Evolutionary conservation across 1,139 yeast species (phyloP).

Genomic region (Diutina scorzettiae): DNA sequence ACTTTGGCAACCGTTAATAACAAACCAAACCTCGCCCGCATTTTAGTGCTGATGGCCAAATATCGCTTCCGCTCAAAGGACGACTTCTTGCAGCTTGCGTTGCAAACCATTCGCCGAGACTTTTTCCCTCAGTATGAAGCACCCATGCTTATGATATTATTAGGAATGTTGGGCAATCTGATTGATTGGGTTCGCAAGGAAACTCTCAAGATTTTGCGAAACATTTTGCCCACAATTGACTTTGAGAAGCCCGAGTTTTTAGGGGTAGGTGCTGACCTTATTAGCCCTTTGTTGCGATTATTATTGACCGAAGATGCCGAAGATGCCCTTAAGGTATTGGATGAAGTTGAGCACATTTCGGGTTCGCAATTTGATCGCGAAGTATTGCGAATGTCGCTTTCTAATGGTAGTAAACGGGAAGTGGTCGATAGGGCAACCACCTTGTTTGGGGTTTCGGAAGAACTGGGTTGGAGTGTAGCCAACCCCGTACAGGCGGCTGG

Average conservation of each 20-base stretch:
- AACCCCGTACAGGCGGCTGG: constrained; percentile 89
- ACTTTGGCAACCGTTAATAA: constrained; percentile 47
- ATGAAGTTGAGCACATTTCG: constrained; percentile 74
- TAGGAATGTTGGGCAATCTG: constrained; percentile 71
- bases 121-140: constrained; percentile 74
- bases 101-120: constrained; percentile 49
- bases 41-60: constrained; percentile 66
- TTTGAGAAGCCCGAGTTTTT: constrained; percentile 67
- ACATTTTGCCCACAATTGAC: constrained; percentile 67
- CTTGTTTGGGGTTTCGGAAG: constrained; percentile 90
- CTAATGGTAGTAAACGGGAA: constrained; percentile 52
- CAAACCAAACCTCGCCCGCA: constrained; percentile 54
- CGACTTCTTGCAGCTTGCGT: constrained; percentile 76
- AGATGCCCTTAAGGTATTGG: constrained; percentile 79
- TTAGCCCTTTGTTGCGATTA: constrained; percentile 77
- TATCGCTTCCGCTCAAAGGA: constrained; percentile 76
- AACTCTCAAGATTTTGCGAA: constrained; percentile 63
- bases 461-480: constrained; percentile 96
- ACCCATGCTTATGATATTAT: constrained; percentile 56
- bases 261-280: constrained; percentile 90
- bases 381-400: constrained; percentile 82
- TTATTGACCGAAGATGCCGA: constrained; percentile 81
- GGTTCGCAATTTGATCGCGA: constrained; percentile 88
- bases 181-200: constrained; percentile 71
- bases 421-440: constrained; percentile 84